These are phyloP conservation scores for Phytophthora fragariaefolia DNA, from an alignment of 352 stramenopile genomes.

Conservation along the genomic window DNA sequence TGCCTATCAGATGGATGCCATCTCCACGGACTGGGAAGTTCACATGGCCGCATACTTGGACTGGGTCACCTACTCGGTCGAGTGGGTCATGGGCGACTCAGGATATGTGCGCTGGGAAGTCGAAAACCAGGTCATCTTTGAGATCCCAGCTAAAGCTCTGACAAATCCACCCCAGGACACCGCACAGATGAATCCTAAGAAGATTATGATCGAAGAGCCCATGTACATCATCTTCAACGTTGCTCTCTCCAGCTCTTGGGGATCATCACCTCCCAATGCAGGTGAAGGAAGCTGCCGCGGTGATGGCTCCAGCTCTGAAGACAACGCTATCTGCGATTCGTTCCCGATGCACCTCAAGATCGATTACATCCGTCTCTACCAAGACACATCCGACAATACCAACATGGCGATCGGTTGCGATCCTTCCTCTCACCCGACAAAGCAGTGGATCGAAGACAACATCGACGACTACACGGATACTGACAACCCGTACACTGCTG, in stretches of 20 bases:
- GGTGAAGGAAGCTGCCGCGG: too few relatives aligned
- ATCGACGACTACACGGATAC: slow-evolving; percentile 47
- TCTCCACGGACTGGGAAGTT: slow-evolving; percentile 89
- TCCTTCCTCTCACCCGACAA: slow-evolving; percentile 40
- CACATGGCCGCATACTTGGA: slow-evolving; percentile 78
- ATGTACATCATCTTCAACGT: slow-evolving; percentile 94
- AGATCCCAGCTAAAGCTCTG: slow-evolving; percentile 72
- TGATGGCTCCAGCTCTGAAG: slow-evolving; percentile 27
- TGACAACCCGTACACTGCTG: slow-evolving; percentile 42
- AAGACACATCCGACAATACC: slow-evolving; percentile 4
- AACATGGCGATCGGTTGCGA: background rate
- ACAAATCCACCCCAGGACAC: slow-evolving; percentile 49
- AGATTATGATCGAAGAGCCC: slow-evolving; percentile 90
- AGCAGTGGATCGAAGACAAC: slow-evolving; percentile 56
- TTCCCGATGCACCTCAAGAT: slow-evolving; percentile 79
- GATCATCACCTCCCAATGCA: slow-evolving; percentile 50
- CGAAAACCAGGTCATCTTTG: slow-evolving; percentile 87
- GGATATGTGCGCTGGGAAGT: slow-evolving; percentile 72
- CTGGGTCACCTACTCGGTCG: slow-evolving; percentile 63
- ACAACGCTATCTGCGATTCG: slow-evolving; percentile 58
- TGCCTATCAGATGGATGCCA: slow-evolving; percentile 89
- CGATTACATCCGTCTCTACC: slow-evolving; percentile 71
- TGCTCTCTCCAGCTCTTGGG: slow-evolving; percentile 86
- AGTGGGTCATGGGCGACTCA: slow-evolving; percentile 55
- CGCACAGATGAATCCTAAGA: slow-evolving; percentile 66